Evolutionary conservation across 169 alveolate species (phyloP), one percentile per base, ranked within the genome.

Genomic region (Plasmodium coatneyi): DNA sequence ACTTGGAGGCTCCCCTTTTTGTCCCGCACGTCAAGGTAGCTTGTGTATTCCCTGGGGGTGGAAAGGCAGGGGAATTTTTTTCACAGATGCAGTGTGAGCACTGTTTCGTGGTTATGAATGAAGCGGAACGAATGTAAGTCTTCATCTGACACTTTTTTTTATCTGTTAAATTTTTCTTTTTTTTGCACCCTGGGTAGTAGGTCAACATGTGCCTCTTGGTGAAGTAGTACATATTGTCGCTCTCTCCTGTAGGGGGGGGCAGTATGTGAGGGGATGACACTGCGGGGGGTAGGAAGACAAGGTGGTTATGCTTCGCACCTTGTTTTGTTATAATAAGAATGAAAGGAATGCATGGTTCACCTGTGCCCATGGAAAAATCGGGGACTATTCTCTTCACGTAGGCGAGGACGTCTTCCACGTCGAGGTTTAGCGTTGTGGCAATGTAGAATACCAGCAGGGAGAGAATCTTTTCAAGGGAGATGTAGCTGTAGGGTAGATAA

Each of bases 121-220:
- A 25, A 66, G 36, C 5, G 36, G 9, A 28, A 25, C 36, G 36
- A 66, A 66, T 66, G 30, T 66, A 49, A 3, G 60, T 49, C 22
- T 49, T 10, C 60, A 16, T 49, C 22, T 16, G 60, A 16, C 36
- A 66, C n/a, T 66, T 7, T 0, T n/a, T 32, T 34, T 71, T 22
- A 34, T 6, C 22, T 14, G 66, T n/a, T 56, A 43, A 32, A 22
- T 56, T 19, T 7, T 54, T 82, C 34, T 70, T 34, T 28, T 36
- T 39, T 14, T 39, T 34, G 14, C 71, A 89, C 94, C 94, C 94
- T 25, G 94, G 94, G 71, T 79, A 89, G 52, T 89, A 89, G 3
- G 90, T 89, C 36, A 89, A 28, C 71, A 39, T 56, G 60, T 89
- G 89, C 30, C 94, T 89, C 82, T 79, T 89, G 7, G 84, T 80